Conservation (phyloP, 345 rosid species). For the Cardamine occulta region DNA sequence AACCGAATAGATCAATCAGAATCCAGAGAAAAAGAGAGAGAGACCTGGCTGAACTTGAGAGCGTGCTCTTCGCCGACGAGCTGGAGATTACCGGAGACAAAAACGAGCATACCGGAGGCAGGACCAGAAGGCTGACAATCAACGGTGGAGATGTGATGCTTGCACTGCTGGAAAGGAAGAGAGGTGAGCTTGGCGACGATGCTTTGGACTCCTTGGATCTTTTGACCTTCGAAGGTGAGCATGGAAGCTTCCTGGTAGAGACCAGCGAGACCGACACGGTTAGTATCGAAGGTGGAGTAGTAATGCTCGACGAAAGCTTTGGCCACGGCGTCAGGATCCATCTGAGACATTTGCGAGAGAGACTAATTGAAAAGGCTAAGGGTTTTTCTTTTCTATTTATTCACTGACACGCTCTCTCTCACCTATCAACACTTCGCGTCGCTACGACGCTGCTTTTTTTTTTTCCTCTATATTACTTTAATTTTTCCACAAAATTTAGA, state of each 20-base stretch:
- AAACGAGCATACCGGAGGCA: conserved; percentile 86
- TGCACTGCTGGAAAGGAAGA: conserved; percentile 94
- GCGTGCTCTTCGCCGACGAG: conserved; percentile 91
- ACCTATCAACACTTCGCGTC: conserved; percentile 27
- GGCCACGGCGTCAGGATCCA: conserved; percentile 86
- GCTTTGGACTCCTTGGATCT: conserved; percentile 77
- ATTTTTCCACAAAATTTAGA: background rate
- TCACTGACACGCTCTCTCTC: background rate
- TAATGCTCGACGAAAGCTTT: conserved; percentile 95
- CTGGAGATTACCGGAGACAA: conserved; percentile 90
- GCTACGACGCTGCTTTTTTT: conserved; percentile 35
- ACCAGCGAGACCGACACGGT: conserved; percentile 61
- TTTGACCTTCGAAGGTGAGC: conserved; percentile 96
- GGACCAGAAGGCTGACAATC: conserved; percentile 97
- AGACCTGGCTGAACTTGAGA: conserved; percentile 84
- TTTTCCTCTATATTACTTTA: background rate
- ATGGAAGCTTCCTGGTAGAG: conserved; percentile 85
- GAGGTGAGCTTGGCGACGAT: conserved; percentile 81
- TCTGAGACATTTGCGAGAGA: conserved; percentile 36
- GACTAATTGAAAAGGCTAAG: background rate
- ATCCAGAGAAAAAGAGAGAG: background rate
- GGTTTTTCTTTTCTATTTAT: conserved; percentile 30
- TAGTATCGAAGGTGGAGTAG: conserved; percentile 80
- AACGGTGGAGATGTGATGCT: conserved; percentile 80
- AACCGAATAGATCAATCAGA: background rate